Conservation (phyloP, 2,329 filamentous ascomycete species). For the Xylariaceae sp. region DNA sequence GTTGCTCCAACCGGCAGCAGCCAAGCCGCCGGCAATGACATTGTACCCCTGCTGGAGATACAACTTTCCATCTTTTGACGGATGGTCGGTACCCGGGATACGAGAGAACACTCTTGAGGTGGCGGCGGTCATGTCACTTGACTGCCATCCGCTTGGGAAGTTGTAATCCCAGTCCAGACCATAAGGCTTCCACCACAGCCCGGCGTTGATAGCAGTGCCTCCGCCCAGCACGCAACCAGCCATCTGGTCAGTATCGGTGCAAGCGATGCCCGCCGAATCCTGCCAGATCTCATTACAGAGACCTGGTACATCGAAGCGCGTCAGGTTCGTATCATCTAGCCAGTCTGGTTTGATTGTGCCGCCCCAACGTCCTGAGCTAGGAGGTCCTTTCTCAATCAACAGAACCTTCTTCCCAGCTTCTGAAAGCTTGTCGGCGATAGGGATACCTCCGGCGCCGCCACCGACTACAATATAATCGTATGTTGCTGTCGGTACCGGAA, state of each 20-base stretch:
- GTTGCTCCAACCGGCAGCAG: slow-evolving; percentile 57
- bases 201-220: slow-evolving; percentile 63
- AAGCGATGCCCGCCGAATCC: slow-evolving; percentile 60
- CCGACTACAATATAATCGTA: slow-evolving; percentile 62
- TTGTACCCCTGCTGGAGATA: slow-evolving; percentile 67
- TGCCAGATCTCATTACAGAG: slow-evolving; percentile 68
- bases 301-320: slow-evolving; percentile 68
- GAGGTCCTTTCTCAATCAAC: slow-evolving; percentile 57
- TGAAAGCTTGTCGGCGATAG: slow-evolving; percentile 58
- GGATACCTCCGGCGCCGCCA: slow-evolving; percentile 55
- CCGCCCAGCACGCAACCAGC: slow-evolving; percentile 68
- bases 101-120: slow-evolving; percentile 61
- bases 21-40: slow-evolving; percentile 56
- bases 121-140: slow-evolving; percentile 55
- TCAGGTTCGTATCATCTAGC: slow-evolving; percentile 58
- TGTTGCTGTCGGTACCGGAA: slow-evolving; percentile 37
- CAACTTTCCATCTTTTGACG: slow-evolving; percentile 61
- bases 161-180: slow-evolving; percentile 66
- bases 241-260: slow-evolving; percentile 68
- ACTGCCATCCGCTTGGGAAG: slow-evolving; percentile 69
- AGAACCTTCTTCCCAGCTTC: slow-evolving; percentile 63
- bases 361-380: slow-evolving; percentile 62
- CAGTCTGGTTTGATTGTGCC: slow-evolving; percentile 59
- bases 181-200: slow-evolving; percentile 65
- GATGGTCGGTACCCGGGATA: slow-evolving; percentile 65